These are phyloP conservation scores for Apophysomyces sp. DNA, from an alignment of 371 early-diverging fungal species.

Conservation along the genomic window DNA sequence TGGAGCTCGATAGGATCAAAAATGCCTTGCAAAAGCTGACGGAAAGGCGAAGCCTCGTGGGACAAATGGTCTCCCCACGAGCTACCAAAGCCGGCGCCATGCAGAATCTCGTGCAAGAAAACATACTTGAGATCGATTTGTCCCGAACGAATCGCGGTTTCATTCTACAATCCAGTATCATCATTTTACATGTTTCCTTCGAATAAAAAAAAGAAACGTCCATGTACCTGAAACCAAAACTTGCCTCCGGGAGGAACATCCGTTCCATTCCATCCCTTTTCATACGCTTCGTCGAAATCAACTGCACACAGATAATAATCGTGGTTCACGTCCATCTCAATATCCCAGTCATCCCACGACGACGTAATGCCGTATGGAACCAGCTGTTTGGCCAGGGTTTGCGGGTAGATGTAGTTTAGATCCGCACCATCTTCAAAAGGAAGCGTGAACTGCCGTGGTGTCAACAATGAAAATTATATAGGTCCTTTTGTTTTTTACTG, in stretches of 20 bases:
- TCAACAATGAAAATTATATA: not conserved
- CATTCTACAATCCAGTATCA: not conserved
- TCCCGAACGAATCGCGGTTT: constrained; percentile 14
- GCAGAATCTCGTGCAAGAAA: constrained; percentile 33
- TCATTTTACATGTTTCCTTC: not conserved
- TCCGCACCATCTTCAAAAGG: constrained; percentile 27
- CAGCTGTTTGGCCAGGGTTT: constrained; percentile 34
- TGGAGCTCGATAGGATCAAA: constrained; percentile 18
- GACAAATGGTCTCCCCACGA: constrained; percentile 41
- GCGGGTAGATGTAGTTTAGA: constrained; percentile 35
- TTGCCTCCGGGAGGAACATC: constrained; percentile 19
- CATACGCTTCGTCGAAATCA: constrained; percentile 8
- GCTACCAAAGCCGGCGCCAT: constrained; percentile 34
- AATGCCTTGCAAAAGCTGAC: constrained; percentile 17
- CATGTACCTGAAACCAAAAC: constrained; percentile 24
- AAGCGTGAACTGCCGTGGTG: constrained; percentile 10
- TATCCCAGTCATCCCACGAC: constrained; percentile 25
- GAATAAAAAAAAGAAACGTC: not conserved
- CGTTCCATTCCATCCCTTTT: constrained; percentile 15
- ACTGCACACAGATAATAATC: constrained; percentile 27
- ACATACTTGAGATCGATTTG: constrained; percentile 35
- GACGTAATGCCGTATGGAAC: constrained; percentile 13
- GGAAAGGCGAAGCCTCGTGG: constrained; percentile 25
- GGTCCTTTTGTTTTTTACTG: not conserved
- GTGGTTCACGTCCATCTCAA: constrained; percentile 30